Evolutionary conservation across 495 filamentous ascomycete genomes (phyloP).

Genomic region (Talaromyces trachyspermus): DNA sequence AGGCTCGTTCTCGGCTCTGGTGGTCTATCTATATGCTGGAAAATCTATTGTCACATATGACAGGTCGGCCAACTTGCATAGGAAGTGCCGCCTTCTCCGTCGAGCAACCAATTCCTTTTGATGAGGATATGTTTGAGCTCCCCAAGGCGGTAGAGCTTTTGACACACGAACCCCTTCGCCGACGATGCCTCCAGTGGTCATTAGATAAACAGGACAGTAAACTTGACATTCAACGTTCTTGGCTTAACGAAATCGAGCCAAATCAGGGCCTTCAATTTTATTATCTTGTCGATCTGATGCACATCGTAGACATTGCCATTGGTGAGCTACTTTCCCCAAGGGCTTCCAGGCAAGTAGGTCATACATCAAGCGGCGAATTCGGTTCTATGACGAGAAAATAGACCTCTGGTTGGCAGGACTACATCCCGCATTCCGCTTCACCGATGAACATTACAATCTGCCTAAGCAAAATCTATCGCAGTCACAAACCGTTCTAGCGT

Average conservation of each 20-base stretch:
- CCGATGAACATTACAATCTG: slow-evolving; percentile 12
- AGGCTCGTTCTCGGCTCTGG: slow-evolving; percentile 55
- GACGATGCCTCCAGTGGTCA: slow-evolving; percentile 22
- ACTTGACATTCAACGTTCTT: slow-evolving; percentile 8
- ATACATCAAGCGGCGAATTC: slow-evolving; percentile 46
- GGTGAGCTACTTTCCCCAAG: slow-evolving; percentile 48
- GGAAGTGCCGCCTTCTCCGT: slow-evolving; percentile 45
- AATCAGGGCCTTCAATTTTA: slow-evolving; percentile 40
- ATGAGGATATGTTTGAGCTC: slow-evolving; percentile 38
- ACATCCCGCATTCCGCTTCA: slow-evolving; percentile 40
- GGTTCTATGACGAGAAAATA: slow-evolving; percentile 33
- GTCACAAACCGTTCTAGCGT: slow-evolving; percentile 35
- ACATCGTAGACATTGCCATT: slow-evolving; percentile 45
- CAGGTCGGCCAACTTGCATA: slow-evolving; percentile 52
- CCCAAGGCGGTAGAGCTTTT: slow-evolving; percentile 17
- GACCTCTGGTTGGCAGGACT: slow-evolving; percentile 46
- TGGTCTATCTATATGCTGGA: slow-evolving; percentile 57
- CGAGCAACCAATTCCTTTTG: slow-evolving; percentile 45
- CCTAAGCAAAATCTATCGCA: slow-evolving; percentile 9
- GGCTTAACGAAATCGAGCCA: slow-evolving; percentile 21
- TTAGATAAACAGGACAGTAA: slow-evolving; percentile 19
- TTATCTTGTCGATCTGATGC: slow-evolving; percentile 35
- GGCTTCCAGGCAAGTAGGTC: slow-evolving; percentile 40
- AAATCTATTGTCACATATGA: slow-evolving; percentile 49
- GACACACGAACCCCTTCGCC: slow-evolving; percentile 14